Base-by-base conservation (phyloP, 2,329 filamentous ascomycete species). In the Tolypocladium tropicale region DNA sequence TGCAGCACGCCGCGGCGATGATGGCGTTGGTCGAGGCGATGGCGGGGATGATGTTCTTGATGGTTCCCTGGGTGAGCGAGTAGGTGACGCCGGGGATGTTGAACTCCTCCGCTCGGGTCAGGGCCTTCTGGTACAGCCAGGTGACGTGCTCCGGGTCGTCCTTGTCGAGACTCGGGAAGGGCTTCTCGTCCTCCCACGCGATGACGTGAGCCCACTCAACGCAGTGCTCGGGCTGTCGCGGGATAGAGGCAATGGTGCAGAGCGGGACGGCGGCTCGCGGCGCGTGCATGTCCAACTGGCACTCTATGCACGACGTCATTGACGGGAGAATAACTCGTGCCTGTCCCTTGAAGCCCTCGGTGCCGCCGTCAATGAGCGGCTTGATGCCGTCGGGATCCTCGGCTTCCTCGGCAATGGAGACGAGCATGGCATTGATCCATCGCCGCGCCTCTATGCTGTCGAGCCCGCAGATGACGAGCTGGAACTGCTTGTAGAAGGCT, bases 171-270 rank as follows among this genome's bases (percentile, higher is more conserved):
- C 82, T 80, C 21, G 91, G 85, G 62, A 93, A 95, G 60, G 88
- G 88, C 68, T 88, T 86, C 66, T 90, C 84, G 63, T 88, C 82
- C 59, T 96, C 91, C 94, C 94, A 99, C 43, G 94, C 94, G 60
- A 99, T 96, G 67, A 97, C 88, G 70, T 97, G 93, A 0, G 94
- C 95, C 94, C 94, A 99, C 74, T 99, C 94, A 66, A 99, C 89
- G 70, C 94, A 99, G 74, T 99, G 94, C 70, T 97, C 92, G 1
- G 94, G 94, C 68, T 99, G 94, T 16, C 94, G 88, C 11, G 94
- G 94, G 62, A 99, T 97, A 21, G 90, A 95, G 18, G 94, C 94
- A 57, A 99, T 85, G 4, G 94, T 99, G 72, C 94, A 99, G 32
- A 99, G 86, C 1, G 94, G 94, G 0, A 99, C 93, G 16, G 94